Evolutionary conservation across 805 yeast species (phyloP), one percentile per base, ranked within the genome.

Genomic region (Kuraishia cidri): DNA sequence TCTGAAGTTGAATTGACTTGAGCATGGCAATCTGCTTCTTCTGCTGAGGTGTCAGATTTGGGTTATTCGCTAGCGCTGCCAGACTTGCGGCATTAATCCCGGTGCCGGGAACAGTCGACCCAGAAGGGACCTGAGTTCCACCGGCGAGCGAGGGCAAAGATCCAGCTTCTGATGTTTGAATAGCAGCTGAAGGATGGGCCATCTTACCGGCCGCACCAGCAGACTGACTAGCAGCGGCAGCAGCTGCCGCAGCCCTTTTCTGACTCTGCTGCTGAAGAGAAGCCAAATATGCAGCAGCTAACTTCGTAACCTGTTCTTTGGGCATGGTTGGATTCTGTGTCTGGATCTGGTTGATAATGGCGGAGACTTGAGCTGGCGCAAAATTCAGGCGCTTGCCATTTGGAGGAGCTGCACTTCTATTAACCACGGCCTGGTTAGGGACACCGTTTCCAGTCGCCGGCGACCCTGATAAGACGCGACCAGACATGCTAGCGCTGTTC

Each of bases 271-370:
- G 72, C 47, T 74, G 80, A 23, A 72, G 53, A 38, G 65, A 70
- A 1, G 82, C 76, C 39, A 77, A 50, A 43, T 76, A 75, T 11
- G 75, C 65, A 3, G 80, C 80, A 3, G 85, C 84, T 36, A 77
- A 60, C 37, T 72, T 69, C 3, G 80, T 73, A 1, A 78, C 82
- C 44, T 78, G 80, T 36, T 72, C 79, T 38, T 75, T 75, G 8
- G 74, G 61, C 47, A 75, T 55, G 21, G 64, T 68, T 2, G 86
- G 86, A 47, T 78, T 71, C 43, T 75, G 75, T n/a, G 67, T 56
- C 47, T 77, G 82, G 34, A 78, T 77, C 29, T 77, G 74, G 41
- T 64, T 72, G 36, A 78, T 71, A 26, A 78, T 67, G 1, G 81
- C 78, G 7, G 81, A 67, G 4, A 78, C 80, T 43, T 78, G 84